Evolutionary conservation across 352 stramenopile genomes (phyloP).

Genomic region (Nothophytophthora sp.): DNA sequence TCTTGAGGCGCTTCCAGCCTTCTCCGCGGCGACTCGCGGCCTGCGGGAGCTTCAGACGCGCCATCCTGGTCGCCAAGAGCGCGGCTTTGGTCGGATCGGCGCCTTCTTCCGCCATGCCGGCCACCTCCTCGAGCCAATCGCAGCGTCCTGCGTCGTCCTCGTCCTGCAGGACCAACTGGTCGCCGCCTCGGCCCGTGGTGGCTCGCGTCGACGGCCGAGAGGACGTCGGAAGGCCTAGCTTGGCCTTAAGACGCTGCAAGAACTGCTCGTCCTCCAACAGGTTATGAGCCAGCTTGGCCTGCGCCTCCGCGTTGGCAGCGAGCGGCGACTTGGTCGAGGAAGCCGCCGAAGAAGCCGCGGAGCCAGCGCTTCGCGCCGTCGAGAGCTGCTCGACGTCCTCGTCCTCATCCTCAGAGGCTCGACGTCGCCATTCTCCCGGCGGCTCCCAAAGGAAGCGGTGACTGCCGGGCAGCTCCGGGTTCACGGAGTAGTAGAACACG

Average conservation of each 20-base stretch:
- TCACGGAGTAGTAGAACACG: conserved; percentile 71
- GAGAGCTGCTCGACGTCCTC: conserved; percentile 2
- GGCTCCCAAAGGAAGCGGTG: conserved; percentile 56
- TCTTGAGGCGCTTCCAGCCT: conserved; percentile 78
- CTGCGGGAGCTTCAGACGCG: conserved; percentile 49
- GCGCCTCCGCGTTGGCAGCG: conserved; percentile 23
- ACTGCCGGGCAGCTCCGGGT: conserved; percentile 38
- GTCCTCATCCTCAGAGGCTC: conserved; percentile 17
- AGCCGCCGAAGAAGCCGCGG: conserved; percentile 4
- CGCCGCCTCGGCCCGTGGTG: conserved; percentile 7
- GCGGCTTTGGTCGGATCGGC: conserved; percentile 48
- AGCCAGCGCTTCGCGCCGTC: conserved; percentile 13
- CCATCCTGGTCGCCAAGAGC: conserved; percentile 58
- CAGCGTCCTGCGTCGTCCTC: conserved; percentile 23
- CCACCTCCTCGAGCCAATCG: conserved; percentile 42
- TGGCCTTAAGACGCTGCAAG: conserved; percentile 50
- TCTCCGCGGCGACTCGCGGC: conserved; percentile 36
- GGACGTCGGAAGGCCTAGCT: conserved; percentile 49
- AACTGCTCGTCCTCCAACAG: conserved; percentile 69
- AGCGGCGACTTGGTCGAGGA: conserved; percentile 21
- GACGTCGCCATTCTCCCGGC: conserved; percentile 33
- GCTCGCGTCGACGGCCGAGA: conserved; percentile 21
- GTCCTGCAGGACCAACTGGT: conserved; percentile 12
- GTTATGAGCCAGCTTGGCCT: conserved; percentile 31
- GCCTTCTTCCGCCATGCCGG: conserved; percentile 47